Evolutionary conservation across 768 basidiomycete species (phyloP).

Genomic region (Lyophyllum decastes): DNA sequence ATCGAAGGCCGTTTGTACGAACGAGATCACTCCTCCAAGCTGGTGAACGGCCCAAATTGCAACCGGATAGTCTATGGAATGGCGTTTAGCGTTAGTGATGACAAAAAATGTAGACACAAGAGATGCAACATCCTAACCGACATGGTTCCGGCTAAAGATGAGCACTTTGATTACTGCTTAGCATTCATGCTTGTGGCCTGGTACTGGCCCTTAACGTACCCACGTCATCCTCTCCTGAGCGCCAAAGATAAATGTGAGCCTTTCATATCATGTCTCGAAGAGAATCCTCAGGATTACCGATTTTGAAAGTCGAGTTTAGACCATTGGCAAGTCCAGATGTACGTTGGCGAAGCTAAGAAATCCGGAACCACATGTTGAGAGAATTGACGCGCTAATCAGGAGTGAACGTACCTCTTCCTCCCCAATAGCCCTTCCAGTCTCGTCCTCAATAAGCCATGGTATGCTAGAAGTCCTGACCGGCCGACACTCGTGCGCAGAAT

Average conservation of each 20-base stretch:
- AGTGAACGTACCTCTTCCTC: constrained; percentile 39
- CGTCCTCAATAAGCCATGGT: constrained; percentile 54
- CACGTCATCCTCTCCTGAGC: constrained; percentile 49
- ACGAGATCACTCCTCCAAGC: constrained; percentile 61
- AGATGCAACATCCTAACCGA: constrained; percentile 42
- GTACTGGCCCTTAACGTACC: constrained; percentile 36
- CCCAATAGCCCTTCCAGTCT: constrained; percentile 38
- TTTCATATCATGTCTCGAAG: neutral
- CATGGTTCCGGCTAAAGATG: constrained; percentile 66
- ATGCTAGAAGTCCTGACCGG: constrained; percentile 32
- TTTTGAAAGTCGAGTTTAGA: constrained; percentile 39
- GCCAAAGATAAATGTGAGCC: neutral
- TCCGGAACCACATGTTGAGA: neutral
- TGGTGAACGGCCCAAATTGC: constrained; percentile 58
- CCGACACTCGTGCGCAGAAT: constrained; percentile 40
- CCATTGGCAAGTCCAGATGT: constrained; percentile 51
- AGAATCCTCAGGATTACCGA: constrained; percentile 30
- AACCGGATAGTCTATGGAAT: constrained; percentile 49
- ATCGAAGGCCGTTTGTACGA: constrained; percentile 21
- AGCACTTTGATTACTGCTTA: constrained; percentile 42
- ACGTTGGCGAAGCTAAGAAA: constrained; percentile 42
- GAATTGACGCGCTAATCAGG: neutral
- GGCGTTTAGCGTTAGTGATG: neutral
- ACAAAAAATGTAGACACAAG: too few species aligned
- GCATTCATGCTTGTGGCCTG: neutral